Base-by-base conservation (phyloP, 2,329 filamentous ascomycete species). In the Ophiostoma ulmi region DNA sequence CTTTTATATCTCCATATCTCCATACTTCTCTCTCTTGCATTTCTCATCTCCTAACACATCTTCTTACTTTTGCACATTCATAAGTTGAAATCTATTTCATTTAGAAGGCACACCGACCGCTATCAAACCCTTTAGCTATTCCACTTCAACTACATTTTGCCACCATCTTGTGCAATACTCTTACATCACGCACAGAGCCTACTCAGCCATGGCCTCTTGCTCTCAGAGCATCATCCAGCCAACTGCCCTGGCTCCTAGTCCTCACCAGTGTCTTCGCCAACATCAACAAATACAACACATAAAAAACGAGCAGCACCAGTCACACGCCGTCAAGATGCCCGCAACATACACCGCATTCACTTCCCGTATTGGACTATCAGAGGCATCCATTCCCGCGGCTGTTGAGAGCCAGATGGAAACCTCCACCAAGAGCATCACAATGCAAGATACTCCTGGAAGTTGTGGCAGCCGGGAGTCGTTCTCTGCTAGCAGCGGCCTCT, bases 321-420 rank as follows among this genome's bases (percentile, higher is more conserved):
- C 44, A 48, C 36, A 3, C 61, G 1, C 36, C n/a, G 4, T 65
- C 63, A 39, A 39, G 36, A 39, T 65, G 63, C 63, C 63, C 11
- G 63, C 63, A n/a, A 65, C 63, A 22, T 65, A 65, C 11, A 65
- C 63, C 20, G 63, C 39, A 11, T 52, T 52, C 31, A 70, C 70
- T 5, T 72, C 70, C 35, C 39, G 69, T 13, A 55, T 61, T 5
- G 64, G 39, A 3, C n/a, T 63, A 13, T 14, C 26, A 63, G 58
- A 35, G 11, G 10, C 52, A 26, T 31, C 26, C 26, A 8, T 26
- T 1, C 58, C 22, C 26, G 26, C n/a, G 3, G 52, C 52, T 13
- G 7, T 26, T 26, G 52, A 58, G 3, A 58, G 52, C 52, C 14
- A 26, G 8, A 22, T 26, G n/a, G 52, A 11, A 58, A 58, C 52